These are phyloP conservation scores for Globisporangium cederbergense DNA, from an alignment of 352 stramenopile species.

Conservation along the genomic window DNA sequence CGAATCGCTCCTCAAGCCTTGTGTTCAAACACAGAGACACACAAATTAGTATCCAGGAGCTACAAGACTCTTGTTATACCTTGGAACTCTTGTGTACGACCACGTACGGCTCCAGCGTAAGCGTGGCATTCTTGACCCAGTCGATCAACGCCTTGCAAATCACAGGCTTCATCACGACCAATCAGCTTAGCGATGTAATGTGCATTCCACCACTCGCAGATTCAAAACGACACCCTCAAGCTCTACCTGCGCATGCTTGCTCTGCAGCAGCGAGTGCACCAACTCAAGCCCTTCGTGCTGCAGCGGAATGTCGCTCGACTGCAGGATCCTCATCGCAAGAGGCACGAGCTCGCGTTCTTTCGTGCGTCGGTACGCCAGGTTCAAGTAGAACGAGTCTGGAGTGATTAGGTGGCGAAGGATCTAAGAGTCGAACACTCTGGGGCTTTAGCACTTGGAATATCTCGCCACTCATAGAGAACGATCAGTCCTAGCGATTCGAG, in stretches of 20 bases:
- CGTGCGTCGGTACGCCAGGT: conserved; percentile 27
- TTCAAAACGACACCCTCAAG: background rate
- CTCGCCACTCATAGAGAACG: background rate
- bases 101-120: conserved; percentile 34
- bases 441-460: background rate
- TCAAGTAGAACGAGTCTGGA: conserved; percentile 47
- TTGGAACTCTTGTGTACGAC: background rate
- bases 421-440: conserved; percentile 14
- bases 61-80: background rate
- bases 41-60: background rate
- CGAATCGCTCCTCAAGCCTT: conserved; percentile 36
- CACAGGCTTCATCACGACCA: background rate
- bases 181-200: background rate
- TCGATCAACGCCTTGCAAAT: conserved; percentile 36
- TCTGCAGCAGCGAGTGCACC: conserved; percentile 44
- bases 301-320: conserved; percentile 33
- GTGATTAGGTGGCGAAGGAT: conserved; percentile 56
- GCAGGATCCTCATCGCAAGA: conserved; percentile 31
- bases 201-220: background rate
- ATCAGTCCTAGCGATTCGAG: too few species aligned
- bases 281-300: conserved; percentile 65
- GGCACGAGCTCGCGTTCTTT: conserved; percentile 39
- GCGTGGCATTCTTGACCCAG: conserved; percentile 37
- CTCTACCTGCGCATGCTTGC: conserved; percentile 29
- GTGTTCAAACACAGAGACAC: background rate